Evolutionary conservation across 2,329 filamentous ascomycete genomes (phyloP).

Genomic region (Monilinia aucupariae): DNA sequence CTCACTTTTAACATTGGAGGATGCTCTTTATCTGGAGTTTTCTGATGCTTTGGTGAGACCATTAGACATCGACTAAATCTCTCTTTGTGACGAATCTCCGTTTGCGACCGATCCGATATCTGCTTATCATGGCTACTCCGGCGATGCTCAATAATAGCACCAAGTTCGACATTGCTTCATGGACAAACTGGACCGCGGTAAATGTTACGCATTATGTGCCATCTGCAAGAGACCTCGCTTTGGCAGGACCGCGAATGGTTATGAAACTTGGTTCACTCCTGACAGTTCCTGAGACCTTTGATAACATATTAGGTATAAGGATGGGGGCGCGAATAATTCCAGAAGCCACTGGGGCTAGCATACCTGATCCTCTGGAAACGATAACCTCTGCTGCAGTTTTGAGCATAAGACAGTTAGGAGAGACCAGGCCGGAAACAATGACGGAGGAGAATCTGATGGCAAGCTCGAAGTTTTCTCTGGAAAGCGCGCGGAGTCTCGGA

Average conservation of each 20-base stretch:
- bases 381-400: constrained; percentile 42
- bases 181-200: constrained; percentile 45
- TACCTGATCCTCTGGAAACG: constrained; percentile 39
- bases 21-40: constrained; percentile 15
- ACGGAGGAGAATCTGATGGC: constrained; percentile 41
- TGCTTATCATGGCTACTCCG: constrained; percentile 25
- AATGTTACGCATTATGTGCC: constrained; percentile 57
- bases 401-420: constrained; percentile 26
- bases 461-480: constrained; percentile 48
- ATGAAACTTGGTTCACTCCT: constrained; percentile 62
- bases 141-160: constrained; percentile 25
- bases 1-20: not conserved
- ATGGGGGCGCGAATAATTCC: constrained; percentile 56
- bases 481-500: constrained; percentile 64
- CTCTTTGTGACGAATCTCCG: constrained; percentile 15
- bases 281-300: constrained; percentile 53
- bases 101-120: not conserved
- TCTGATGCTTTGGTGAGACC: constrained; percentile 14
- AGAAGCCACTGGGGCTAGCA: constrained; percentile 47
- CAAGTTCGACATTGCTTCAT: constrained; percentile 45
- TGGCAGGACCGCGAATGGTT: constrained; percentile 64
- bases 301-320: constrained; percentile 45
- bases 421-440: constrained; percentile 28
- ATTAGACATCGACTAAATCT: constrained; percentile 5
- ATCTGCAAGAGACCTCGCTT: constrained; percentile 62